Evolutionary conservation across 2,329 filamentous ascomycete species (phyloP).

Genomic region (Daldinia eschscholtzii): DNA sequence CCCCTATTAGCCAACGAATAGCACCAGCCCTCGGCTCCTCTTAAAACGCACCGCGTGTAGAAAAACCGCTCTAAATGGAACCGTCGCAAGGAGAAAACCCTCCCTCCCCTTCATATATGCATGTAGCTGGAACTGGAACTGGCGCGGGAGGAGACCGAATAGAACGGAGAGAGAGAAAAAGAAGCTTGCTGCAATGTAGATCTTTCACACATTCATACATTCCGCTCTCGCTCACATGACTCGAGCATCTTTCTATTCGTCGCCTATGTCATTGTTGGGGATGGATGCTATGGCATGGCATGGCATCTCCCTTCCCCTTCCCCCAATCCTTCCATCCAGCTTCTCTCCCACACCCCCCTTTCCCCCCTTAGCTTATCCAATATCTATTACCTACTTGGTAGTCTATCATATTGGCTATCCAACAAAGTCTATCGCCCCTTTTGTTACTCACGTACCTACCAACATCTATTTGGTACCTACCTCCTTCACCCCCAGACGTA

Average conservation of each 20-base stretch:
- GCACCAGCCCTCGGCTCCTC: neutral
- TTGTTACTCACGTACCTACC: conserved; percentile 7
- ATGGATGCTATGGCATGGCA: no score
- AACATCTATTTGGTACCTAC: neutral
- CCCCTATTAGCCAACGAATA: conserved; percentile 14
- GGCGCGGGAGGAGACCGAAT: conserved; percentile 5
- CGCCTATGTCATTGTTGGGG: neutral
- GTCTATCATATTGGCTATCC: neutral
- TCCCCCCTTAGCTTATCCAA: neutral
- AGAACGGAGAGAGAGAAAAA: neutral
- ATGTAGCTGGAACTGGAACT: conserved; percentile 20
- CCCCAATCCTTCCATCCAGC: conserved; percentile 12
- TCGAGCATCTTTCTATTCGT: conserved; percentile 8
- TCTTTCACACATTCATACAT: conserved; percentile 16
- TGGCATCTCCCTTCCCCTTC: neutral
- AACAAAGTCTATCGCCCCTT: neutral
- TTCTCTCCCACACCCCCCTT: conserved; percentile 1
- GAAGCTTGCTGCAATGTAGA: conserved; percentile 22
- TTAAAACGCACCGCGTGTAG: conserved; percentile 6
- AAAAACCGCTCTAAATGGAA: conserved; percentile 4
- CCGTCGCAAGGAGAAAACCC: neutral
- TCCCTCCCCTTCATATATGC: neutral
- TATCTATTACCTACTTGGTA: neutral
- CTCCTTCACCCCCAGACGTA: neutral
- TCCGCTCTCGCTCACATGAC: conserved; percentile 2